Base-by-base conservation (phyloP, 2,329 filamentous ascomycete species). In the Fusarium praegraminearum region DNA sequence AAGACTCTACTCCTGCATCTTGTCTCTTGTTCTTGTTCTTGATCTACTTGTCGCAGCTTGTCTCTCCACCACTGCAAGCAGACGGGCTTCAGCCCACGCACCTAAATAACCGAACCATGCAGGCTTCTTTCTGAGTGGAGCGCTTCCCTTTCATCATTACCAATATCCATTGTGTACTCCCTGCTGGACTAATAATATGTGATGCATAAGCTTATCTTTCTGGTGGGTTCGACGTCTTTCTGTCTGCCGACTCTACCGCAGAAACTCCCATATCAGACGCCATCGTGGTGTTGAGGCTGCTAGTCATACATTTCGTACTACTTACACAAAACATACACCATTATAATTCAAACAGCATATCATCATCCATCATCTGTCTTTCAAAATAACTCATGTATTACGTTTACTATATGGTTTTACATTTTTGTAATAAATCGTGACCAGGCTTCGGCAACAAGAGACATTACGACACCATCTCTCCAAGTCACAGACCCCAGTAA, bases 41-140 rank as follows among this genome's bases (percentile, higher is more conserved):
- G 4, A 46, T 32, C n/a, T 46, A 6, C 35, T 40, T 28, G 22
- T 38, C 43, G 10, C 43, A 30, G 20, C 26, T 36, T 30, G 50
- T 50, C 30, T 41, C 62, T 55, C 68, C 62, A 51, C 53, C 38
- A 28, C 43, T 57, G 53, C 62, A 62, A 65, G 47, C 61, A 51
- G 60, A 53, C 36, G 40, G 59, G 59, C 46, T 38, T 45, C 26
- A 54, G 44, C 46, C 44, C 35, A 52, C 55, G 53, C 49, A 57
- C 69, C 67, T 60, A 59, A 52, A 40, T 70, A 73, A 55, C 70
- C 70, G 67, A 57, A 56, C 54, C 32, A 65, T 26, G 24, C 49
- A 36, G 18, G 50, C 63, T 57, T 50, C 38, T 64, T 53, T 61
- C 62, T 53, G 51, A 63, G 50, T 72, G 64, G 61, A 62, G 55